phyloP scores from a whole-genome alignment of 2,329 filamentous ascomycete species.

The Talaromyces sp. region DNA sequence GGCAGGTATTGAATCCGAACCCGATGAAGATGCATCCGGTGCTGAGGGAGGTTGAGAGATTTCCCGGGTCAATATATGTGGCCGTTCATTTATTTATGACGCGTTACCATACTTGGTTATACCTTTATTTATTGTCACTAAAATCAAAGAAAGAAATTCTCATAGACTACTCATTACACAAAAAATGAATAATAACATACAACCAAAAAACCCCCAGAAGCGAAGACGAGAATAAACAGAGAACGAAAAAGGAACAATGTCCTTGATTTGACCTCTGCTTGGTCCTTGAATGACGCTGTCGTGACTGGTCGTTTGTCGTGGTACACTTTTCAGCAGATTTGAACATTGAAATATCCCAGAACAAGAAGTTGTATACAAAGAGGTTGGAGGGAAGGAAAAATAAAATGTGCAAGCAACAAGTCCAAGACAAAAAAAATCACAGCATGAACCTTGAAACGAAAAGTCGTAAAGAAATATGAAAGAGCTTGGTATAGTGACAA shows the following conservation, averaged over 20 bases:
- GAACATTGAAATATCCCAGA: background rate
- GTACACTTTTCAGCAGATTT: background rate
- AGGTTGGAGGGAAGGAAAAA: background rate
- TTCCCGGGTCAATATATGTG: background rate
- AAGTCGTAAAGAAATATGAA: constrained; percentile 1
- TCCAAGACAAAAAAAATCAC: constrained; percentile 7
- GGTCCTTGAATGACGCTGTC: background rate
- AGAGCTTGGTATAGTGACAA: constrained; percentile 17
- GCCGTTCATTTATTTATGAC: background rate
- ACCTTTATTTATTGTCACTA: background rate
- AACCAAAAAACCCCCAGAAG: constrained; percentile 12
- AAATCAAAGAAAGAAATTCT: background rate
- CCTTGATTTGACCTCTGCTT: constrained; percentile 1
- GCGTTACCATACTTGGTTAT: background rate
- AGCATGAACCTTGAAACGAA: constrained; percentile 12
- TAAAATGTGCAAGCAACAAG: constrained; percentile 6
- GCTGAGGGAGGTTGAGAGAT: constrained; percentile 12
- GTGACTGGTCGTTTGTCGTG: background rate
- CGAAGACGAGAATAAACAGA: background rate
- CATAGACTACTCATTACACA: constrained; percentile 6
- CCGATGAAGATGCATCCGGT: constrained; percentile 24
- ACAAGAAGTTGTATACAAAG: background rate
- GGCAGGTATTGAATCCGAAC: constrained; percentile 24
- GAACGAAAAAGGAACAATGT: constrained; percentile 6
- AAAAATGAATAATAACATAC: constrained; percentile 4